Evolutionary conservation across 768 basidiomycete species (phyloP).

Genomic region (Lactarius akahatsu): DNA sequence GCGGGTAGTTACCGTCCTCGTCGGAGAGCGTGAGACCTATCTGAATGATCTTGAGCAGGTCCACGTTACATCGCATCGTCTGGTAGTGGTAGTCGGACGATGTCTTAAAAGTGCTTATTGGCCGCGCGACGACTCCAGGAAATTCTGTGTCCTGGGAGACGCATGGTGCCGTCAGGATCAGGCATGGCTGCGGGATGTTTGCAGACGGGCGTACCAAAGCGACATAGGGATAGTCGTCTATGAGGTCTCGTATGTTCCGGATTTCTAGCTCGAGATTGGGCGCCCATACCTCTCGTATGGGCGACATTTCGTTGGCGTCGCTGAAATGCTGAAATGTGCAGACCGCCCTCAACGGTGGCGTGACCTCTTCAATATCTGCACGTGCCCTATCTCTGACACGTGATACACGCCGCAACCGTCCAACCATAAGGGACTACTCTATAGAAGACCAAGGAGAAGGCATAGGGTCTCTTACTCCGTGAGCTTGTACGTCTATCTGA

Average conservation of each 20-base stretch:
- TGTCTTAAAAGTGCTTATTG: slow-evolving; percentile 94
- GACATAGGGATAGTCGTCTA: slow-evolving; percentile 90
- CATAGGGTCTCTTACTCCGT: slow-evolving; percentile 7
- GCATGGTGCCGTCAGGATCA: slow-evolving; percentile 30
- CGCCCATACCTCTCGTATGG: slow-evolving; percentile 95
- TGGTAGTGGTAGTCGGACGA: slow-evolving; percentile 99
- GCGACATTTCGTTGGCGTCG: slow-evolving; percentile 49
- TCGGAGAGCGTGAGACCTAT: slow-evolving; percentile 93
- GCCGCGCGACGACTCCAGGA: slow-evolving; percentile 96
- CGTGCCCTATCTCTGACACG: slow-evolving; percentile 22
- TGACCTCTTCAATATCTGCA: slow-evolving; percentile 9
- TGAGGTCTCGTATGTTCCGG: slow-evolving; percentile 77
- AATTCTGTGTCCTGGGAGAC: slow-evolving; percentile 99
- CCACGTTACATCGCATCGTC: slow-evolving; percentile 99
- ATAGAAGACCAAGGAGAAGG: background rate
- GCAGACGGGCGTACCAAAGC: slow-evolving; percentile 68
- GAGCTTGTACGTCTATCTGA: slow-evolving; percentile 29
- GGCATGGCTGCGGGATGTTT: slow-evolving; percentile 20
- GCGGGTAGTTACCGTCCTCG: slow-evolving; percentile 88
- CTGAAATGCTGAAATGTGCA: background rate
- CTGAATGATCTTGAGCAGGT: slow-evolving; percentile 96
- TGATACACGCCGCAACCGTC: slow-evolving; percentile 1
- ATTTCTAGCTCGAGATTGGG: slow-evolving; percentile 93
- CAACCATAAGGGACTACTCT: background rate
- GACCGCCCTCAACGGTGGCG: slow-evolving; percentile 2